These are phyloP conservation scores for Bipolaris cookei DNA, from an alignment of 2,329 filamentous ascomycete species.

Conservation along the genomic window DNA sequence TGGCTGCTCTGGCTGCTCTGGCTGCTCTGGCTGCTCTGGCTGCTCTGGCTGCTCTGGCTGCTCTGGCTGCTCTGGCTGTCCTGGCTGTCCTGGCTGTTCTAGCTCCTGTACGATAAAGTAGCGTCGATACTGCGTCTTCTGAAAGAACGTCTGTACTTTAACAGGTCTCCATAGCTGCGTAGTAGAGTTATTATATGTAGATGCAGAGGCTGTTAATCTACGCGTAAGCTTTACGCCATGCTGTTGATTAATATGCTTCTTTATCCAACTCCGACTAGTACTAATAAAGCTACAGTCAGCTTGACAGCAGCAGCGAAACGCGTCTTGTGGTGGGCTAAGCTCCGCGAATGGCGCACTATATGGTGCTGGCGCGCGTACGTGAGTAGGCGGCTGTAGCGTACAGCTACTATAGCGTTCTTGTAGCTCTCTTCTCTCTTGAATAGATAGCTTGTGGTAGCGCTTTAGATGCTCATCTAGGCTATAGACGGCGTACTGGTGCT, in stretches of 20 bases:
- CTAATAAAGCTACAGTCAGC: background rate
- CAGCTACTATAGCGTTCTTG: background rate
- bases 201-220: background rate
- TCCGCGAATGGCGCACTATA: background rate
- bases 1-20: too few relatives aligned
- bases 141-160: slow-evolving; percentile 8
- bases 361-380: background rate
- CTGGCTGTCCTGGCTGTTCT: background rate
- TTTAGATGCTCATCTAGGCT: background rate
- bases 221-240: background rate
- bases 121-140: background rate
- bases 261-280: background rate
- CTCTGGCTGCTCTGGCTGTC: background rate
- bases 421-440: background rate
- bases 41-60: background rate
- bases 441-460: background rate
- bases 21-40: too few relatives aligned
- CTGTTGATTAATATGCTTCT: background rate
- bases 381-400: background rate
- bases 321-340: background rate
- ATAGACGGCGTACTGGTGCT: background rate
- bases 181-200: background rate
- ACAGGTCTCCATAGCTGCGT: slow-evolving; percentile 2
- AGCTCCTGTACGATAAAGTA: slow-evolving; percentile 17
- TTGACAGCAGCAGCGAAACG: background rate